A percentile compares a stretch with the other conserved stretches of the same genome.
These are phyloP conservation scores for Venturia oleaginea DNA, from an alignment of 2,329 filamentous ascomycete genomes.

Conservation along the genomic window DNA sequence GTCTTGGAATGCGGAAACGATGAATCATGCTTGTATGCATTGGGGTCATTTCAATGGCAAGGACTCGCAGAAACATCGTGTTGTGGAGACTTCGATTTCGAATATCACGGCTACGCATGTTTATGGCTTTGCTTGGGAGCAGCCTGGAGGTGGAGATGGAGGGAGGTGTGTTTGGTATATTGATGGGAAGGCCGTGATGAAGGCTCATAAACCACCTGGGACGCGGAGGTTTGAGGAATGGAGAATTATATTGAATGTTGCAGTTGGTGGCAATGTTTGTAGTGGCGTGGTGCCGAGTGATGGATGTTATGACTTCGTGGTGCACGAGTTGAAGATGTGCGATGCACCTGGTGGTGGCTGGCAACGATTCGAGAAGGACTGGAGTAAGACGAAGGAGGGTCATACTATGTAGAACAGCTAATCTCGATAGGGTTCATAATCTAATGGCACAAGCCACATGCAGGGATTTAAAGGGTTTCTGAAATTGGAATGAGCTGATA, in stretches of 20 bases:
- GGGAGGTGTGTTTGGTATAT: conserved; percentile 51
- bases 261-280: conserved; percentile 53
- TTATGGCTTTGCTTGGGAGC: conserved; percentile 51
- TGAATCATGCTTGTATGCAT: conserved; percentile 50
- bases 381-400: conserved; percentile 25
- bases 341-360: conserved; percentile 45
- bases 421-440: background rate
- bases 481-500: background rate
- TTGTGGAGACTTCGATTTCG: conserved; percentile 42
- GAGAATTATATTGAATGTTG: conserved; percentile 50
- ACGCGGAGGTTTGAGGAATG: conserved; percentile 48
- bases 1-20: conserved; percentile 49
- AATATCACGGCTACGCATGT: conserved; percentile 41
- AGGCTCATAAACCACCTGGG: conserved; percentile 42
- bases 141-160: conserved; percentile 32
- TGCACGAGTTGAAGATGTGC: conserved; percentile 44
- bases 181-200: conserved; percentile 50
- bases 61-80: conserved; percentile 49
- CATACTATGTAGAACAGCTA: conserved; percentile 3
- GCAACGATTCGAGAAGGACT: conserved; percentile 45
- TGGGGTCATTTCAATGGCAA: conserved; percentile 48
- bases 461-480: background rate
- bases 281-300: conserved; percentile 42
- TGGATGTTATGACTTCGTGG: conserved; percentile 48
- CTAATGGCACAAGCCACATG: background rate